Evolutionary conservation across 768 basidiomycete genomes (phyloP).

Genomic region (Phanerodontia chrysosporium): DNA sequence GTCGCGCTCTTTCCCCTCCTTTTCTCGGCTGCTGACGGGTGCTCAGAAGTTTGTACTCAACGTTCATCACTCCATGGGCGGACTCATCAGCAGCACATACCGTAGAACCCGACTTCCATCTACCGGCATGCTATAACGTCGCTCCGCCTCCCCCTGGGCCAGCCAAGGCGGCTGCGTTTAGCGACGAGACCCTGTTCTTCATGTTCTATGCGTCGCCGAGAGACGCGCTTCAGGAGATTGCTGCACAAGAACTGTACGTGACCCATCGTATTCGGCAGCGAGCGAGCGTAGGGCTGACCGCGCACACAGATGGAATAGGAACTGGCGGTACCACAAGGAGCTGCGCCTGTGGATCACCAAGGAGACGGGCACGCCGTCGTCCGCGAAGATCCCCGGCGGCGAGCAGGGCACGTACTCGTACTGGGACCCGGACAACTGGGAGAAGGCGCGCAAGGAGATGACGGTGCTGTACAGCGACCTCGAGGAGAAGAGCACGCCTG

Average conservation of each 20-base stretch:
- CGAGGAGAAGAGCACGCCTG: constrained; percentile 67
- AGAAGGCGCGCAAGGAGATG: constrained; percentile 75
- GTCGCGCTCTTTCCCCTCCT: background rate
- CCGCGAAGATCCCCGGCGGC: constrained; percentile 73
- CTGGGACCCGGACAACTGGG: constrained; percentile 83
- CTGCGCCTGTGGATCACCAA: constrained; percentile 83
- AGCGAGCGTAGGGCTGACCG: constrained; percentile 1
- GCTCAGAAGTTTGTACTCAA: constrained; percentile 79
- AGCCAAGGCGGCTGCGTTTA: constrained; percentile 76
- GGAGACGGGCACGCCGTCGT: constrained; percentile 73
- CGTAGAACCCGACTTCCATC: constrained; percentile 89
- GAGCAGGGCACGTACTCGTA: constrained; percentile 88
- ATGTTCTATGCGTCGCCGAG: constrained; percentile 95
- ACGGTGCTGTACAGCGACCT: constrained; percentile 69
- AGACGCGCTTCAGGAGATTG: constrained; percentile 91
- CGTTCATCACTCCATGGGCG: constrained; percentile 95
- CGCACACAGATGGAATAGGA: constrained; percentile 73
- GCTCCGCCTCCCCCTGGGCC: constrained; percentile 83
- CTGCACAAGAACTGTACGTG: constrained; percentile 90
- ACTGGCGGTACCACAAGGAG: constrained; percentile 97
- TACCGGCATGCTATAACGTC: constrained; percentile 91
- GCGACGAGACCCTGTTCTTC: constrained; percentile 95
- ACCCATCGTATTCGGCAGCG: constrained; percentile 4
- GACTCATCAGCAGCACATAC: constrained; percentile 81
- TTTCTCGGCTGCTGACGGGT: constrained; percentile 9